Base-by-base conservation (phyloP, 371 early-diverging fungal species). In the Lichtheimia hyalospora region DNA sequence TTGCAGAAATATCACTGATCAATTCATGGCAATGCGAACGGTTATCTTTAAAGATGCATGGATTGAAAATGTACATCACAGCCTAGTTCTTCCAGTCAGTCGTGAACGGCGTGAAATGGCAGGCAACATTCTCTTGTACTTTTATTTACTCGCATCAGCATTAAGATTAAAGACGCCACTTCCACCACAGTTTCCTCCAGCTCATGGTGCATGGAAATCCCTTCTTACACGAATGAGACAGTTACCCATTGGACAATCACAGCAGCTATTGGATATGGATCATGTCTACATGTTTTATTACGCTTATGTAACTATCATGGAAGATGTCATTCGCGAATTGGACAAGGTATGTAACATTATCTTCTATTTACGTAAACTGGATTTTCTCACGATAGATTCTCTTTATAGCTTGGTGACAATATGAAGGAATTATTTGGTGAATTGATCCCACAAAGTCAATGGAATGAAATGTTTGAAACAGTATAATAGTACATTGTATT, bases 121-220 rank as follows among this genome's bases (percentile, higher is more conserved):
- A 21, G 87, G 91, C 5, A 82, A 83, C 61, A 83, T 93, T 2
- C 61, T 91, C 2, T 70, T 94, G 5, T 87, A 88, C 58, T 89
- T 92, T 73, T 93, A 93, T 57, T 76, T 91, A 3, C 66, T 92
- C 54, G 91, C 93, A 0, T 89, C 91, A 7, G 92, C 93, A 3
- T 59, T 92, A 16, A 74, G 85, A 0, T 79, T 94, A 43, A 93
- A 93, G 62, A 86, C 89, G 6, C 93, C 95, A 2, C 72, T 94
- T 67, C 95, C 95, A 3, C 88, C 92, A 0, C 86, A 85, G 61
- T 77, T 93, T 24, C 95, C 95, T 4, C 91, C 91, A 0, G 83
- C 85, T 21, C 68, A 73, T 42, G 65, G 71, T 21, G 84, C 84
- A 12, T 74, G 86, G 61, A 58, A 77, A 44, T 49, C 70, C 8